Evolutionary conservation across 148 eudicot genomes (phyloP).

Genomic region (Bassia scoparia): DNA sequence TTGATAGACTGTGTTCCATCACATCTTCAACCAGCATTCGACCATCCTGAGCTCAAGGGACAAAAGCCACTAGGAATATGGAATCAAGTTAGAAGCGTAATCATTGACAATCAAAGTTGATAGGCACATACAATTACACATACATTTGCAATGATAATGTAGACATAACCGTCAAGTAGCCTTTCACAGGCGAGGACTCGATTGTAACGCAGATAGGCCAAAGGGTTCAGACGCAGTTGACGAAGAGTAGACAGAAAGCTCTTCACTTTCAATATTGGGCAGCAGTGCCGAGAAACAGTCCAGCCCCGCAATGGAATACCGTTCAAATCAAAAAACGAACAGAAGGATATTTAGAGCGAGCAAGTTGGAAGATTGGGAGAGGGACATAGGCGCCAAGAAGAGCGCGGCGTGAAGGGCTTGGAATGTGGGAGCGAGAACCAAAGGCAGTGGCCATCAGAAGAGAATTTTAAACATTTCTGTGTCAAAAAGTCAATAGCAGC

Average conservation of each 20-base stretch:
- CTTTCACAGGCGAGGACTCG: constrained; percentile 59
- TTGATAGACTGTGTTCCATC: constrained; percentile 70
- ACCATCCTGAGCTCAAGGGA: constrained; percentile 86
- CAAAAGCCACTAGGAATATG: constrained; percentile 80
- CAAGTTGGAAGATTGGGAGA: constrained; percentile 65
- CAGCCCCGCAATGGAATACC: constrained; percentile 87
- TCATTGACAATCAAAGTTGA: neutral
- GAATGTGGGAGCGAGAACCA: too few relatives aligned
- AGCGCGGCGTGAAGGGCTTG: constrained; percentile 58
- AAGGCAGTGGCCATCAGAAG: constrained; percentile 87
- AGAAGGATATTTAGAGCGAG: constrained; percentile 68
- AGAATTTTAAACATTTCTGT: too few relatives aligned
- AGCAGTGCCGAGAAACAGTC: constrained; percentile 65
- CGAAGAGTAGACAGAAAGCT: constrained; percentile 28
- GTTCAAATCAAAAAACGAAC: constrained; percentile 86
- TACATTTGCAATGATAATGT: neutral
- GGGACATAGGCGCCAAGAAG: constrained; percentile 51
- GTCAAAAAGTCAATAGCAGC: too few relatives aligned
- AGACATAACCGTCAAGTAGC: too few relatives aligned
- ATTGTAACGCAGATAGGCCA: constrained; percentile 86
- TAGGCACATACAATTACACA: neutral
- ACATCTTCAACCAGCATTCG: constrained; percentile 98
- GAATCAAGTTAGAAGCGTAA: too few relatives aligned
- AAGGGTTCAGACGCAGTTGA: constrained; percentile 41
- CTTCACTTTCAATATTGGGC: constrained; percentile 75